Base-by-base conservation (phyloP, 1,284 basidiomycete genomes). In the Afroboletus lepidellus region DNA sequence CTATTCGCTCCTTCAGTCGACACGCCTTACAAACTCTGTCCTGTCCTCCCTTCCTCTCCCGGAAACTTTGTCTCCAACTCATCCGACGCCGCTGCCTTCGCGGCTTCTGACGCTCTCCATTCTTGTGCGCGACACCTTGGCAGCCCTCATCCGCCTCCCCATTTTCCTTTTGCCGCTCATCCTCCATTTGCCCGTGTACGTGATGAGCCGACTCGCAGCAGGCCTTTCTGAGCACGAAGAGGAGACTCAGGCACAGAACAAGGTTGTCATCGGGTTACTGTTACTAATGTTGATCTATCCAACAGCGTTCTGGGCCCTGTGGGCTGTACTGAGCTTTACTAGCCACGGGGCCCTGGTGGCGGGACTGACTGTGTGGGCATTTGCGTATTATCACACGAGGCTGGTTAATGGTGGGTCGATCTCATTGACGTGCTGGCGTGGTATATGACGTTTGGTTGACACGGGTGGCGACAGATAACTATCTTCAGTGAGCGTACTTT, bases 191-290 rank as follows among this genome's bases (percentile, higher is more conserved):
- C 94, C 94, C 0, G 83, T 90, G 41, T 97, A 97, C 70, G 70
- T 85, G 53, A 84, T 94, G 74, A 87, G 84, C 13, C 76, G 84
- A 27, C 64, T 87, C 43, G 92, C 90, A 42, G 90, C 87, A 5
- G 74, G 78, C 39, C 72, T 94, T 32, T 88, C 80, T 18, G 83
- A 92, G 64, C 84, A 94, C 59, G 94, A 98, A 69, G 90, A 92
- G 65, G 94, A 96, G 70, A 89, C 90, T 5, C 90, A 92, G 70
- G 94, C 93, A 33, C 92, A 95, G 74, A 94, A 89, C 74, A 95
- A 97, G 74, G 83, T 95, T 38, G 84, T 90, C 13, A 85, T 94
- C 58, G 91, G 92, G 1, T 67, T 96, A 23, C 63, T 94, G 43
- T 79, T 92, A 46, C 74, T 87, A 41, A 66, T 90, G 56, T 67